These are phyloP conservation scores for Paralagenidium karlingii DNA, from an alignment of 352 stramenopile species.

Conservation along the genomic window DNA sequence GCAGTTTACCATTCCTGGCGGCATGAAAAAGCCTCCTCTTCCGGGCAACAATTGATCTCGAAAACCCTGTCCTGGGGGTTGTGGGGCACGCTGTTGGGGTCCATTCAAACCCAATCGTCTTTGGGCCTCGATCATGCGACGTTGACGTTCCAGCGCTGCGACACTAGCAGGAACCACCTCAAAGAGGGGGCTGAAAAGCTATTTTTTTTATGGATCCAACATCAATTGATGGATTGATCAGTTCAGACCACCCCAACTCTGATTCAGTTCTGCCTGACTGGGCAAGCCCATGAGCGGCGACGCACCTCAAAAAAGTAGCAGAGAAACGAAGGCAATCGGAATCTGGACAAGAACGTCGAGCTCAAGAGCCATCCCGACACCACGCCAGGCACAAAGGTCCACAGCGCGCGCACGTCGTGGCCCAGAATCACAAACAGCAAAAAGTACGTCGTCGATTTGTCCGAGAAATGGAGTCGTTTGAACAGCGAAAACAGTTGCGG, in stretches of 20 bases:
- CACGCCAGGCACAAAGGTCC: constrained; percentile 46
- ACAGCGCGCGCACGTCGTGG: constrained; percentile 33
- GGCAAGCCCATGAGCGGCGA: too few species aligned
- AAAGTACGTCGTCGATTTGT: constrained; percentile 70
- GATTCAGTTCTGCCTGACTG: too few species aligned
- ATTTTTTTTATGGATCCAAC: too few species aligned
- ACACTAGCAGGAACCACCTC: constrained; percentile 60
- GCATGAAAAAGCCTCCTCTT: constrained; percentile 9
- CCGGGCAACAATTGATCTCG: constrained; percentile 71
- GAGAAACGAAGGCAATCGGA: constrained; percentile 63
- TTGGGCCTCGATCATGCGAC: constrained; percentile 54
- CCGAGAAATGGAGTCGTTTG: constrained; percentile 63
- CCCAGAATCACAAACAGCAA: constrained; percentile 59
- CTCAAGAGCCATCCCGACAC: constrained; percentile 54
- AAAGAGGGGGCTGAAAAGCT: constrained; percentile 64
- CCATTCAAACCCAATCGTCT: constrained; percentile 25
- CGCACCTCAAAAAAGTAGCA: constrained; percentile 43
- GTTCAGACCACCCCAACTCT: neutral
- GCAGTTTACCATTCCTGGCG: too few species aligned
- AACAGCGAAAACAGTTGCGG: constrained; percentile 34
- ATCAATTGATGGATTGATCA: neutral
- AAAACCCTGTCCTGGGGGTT: constrained; percentile 43
- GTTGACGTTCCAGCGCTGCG: constrained; percentile 53
- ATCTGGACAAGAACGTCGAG: constrained; percentile 45
- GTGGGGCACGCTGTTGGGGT: constrained; percentile 8